phyloP scores from a whole-genome alignment of 140 eudicot genomes.

The Bidens hawaiensis region DNA sequence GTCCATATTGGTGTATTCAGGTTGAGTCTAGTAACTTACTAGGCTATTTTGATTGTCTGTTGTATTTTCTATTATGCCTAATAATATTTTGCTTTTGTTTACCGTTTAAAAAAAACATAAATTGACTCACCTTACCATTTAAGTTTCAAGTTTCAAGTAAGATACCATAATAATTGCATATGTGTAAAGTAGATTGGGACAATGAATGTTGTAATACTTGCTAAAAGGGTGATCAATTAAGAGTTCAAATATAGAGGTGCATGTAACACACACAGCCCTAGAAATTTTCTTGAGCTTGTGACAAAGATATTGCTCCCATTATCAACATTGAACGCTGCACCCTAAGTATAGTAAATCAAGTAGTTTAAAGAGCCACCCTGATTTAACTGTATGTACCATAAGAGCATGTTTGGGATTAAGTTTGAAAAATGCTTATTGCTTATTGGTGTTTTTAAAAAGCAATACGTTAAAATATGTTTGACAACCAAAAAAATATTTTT shows the following conservation, averaged over 20 bases:
- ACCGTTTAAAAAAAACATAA: too few species aligned
- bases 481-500: too few species aligned
- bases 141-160: neutral
- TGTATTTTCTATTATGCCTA: too few species aligned
- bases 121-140: neutral
- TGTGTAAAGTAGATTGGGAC: neutral
- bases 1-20: too few species aligned
- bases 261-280: conserved; percentile 15
- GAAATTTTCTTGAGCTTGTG: conserved; percentile 15
- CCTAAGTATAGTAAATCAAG: neutral
- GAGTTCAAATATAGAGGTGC: conserved; percentile 14
- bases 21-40: too few species aligned
- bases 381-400: too few species aligned
- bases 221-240: neutral
- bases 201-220: neutral
- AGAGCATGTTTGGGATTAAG: too few species aligned
- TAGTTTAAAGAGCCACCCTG: neutral
- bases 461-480: too few species aligned
- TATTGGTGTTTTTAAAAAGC: too few species aligned
- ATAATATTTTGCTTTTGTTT: too few species aligned
- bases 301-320: conserved; percentile 1
- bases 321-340: conserved; percentile 11
- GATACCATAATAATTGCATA: neutral
- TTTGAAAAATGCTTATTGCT: too few species aligned
- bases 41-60: too few species aligned